phyloP scores from a whole-genome alignment of 2,329 filamentous ascomycete species.

The Ramichloridium luteum region DNA sequence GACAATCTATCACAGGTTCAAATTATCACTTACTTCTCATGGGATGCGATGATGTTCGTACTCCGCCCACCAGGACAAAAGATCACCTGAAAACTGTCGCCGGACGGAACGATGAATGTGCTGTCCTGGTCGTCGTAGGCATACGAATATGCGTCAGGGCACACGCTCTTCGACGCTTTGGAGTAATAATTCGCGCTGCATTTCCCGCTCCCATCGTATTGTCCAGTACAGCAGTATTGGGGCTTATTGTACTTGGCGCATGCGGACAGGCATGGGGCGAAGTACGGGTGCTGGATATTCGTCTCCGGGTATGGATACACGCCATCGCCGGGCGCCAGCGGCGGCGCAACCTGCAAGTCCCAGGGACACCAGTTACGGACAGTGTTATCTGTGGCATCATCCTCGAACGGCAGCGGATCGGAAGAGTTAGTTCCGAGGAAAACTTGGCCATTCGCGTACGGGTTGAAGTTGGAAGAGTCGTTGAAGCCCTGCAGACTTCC shows the following conservation, averaged over 20 bases:
- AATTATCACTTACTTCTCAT: conserved; percentile 10
- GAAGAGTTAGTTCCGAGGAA: conserved; percentile 51
- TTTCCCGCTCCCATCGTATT: conserved; percentile 48
- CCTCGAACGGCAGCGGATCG: conserved; percentile 57
- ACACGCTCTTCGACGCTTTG: conserved; percentile 57
- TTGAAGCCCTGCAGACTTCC: conserved; percentile 52
- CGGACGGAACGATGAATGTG: conserved; percentile 46
- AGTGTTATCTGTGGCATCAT: conserved; percentile 42
- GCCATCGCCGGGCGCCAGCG: conserved; percentile 58
- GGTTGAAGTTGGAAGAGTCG: conserved; percentile 30
- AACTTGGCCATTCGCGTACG: conserved; percentile 40
- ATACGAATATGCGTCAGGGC: conserved; percentile 75
- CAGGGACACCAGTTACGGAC: conserved; percentile 67
- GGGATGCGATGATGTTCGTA: conserved; percentile 34
- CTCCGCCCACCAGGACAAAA: conserved; percentile 56
- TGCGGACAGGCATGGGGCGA: conserved; percentile 66
- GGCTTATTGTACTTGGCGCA: conserved; percentile 57
- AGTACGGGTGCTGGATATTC: conserved; percentile 55
- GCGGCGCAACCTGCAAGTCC: conserved; percentile 58
- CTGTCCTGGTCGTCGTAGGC: conserved; percentile 47
- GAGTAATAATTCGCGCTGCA: conserved; percentile 61
- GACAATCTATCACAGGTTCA: too few species aligned
- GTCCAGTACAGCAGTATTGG: conserved; percentile 63
- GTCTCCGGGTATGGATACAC: conserved; percentile 73
- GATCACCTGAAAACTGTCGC: conserved; percentile 65